phyloP scores from a whole-genome alignment of 1,284 basidiomycete genomes.

The Cutaneotrichosporon daszewskae region DNA sequence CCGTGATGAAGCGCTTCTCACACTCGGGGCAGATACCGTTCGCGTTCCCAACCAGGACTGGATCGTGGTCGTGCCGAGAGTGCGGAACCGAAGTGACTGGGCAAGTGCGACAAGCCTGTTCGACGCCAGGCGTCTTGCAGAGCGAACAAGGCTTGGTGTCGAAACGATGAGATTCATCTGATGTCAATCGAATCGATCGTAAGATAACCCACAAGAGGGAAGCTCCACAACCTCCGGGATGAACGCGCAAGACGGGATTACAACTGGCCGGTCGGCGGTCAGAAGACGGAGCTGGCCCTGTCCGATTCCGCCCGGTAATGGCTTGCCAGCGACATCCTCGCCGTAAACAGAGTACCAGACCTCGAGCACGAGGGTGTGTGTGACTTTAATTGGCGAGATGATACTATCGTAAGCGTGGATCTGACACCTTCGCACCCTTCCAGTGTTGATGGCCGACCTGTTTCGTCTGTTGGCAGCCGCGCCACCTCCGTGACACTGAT shows the following conservation, averaged over 20 bases:
- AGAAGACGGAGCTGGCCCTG: constrained; percentile 11
- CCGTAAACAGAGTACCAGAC: constrained; percentile 36
- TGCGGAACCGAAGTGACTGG: constrained; percentile 21
- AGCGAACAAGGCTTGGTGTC: constrained; percentile 14
- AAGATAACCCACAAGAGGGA: constrained; percentile 23
- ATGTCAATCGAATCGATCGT: neutral
- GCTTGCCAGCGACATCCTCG: constrained; percentile 21
- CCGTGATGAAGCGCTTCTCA: constrained; percentile 18
- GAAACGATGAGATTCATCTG: constrained; percentile 13
- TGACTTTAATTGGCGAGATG: constrained; percentile 34
- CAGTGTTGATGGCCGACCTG: constrained; percentile 31
- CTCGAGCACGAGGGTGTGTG: constrained; percentile 32
- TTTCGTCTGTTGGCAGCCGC: constrained; percentile 33
- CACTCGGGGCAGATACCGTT: constrained; percentile 29
- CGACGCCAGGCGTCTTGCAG: constrained; percentile 14
- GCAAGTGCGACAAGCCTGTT: constrained; percentile 21
- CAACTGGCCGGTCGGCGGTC: constrained; percentile 6
- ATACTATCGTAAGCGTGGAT: constrained; percentile 16
- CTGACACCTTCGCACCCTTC: constrained; percentile 10
- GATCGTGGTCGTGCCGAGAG: constrained; percentile 25
- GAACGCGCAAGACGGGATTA: constrained; percentile 12
- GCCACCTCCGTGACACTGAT: constrained; percentile 15
- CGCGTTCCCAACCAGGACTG: constrained; percentile 21
- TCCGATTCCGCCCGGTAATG: neutral
- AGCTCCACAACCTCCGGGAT: constrained; percentile 19